Evolutionary conservation across 148 eudicot species (phyloP).

Genomic region (Cornus florida): DNA sequence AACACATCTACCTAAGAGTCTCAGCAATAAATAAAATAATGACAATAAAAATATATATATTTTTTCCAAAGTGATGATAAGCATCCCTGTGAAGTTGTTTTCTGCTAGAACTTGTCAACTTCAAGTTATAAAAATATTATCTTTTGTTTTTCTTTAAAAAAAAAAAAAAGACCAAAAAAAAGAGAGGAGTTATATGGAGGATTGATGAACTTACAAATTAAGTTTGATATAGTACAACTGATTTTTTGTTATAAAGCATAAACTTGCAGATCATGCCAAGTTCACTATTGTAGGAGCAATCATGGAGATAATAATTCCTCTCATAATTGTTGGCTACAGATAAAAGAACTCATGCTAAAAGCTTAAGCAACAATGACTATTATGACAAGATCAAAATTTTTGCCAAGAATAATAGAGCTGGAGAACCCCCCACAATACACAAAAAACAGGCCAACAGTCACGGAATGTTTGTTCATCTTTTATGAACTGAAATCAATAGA

Average conservation of each 20-base stretch:
- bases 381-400: background rate
- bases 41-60: background rate
- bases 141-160: too few species aligned
- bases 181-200: background rate
- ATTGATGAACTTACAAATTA: background rate
- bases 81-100: background rate
- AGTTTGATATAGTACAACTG: background rate
- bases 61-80: background rate
- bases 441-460: background rate
- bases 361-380: background rate
- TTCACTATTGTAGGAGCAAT: background rate
- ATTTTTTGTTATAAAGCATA: background rate
- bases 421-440: constrained; percentile 1
- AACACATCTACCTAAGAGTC: background rate
- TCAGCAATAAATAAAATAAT: background rate
- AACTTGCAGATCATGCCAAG: background rate
- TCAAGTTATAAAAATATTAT: too few species aligned
- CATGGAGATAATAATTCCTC: background rate
- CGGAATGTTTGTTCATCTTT: background rate
- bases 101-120: background rate
- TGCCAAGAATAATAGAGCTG: too few species aligned
- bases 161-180: too few species aligned
- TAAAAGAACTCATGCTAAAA: background rate
- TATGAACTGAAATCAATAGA: background rate
- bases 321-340: background rate